These are phyloP conservation scores for Pachysandra terminalis DNA, from an alignment of 164 flowering plant species.

Conservation along the genomic window DNA sequence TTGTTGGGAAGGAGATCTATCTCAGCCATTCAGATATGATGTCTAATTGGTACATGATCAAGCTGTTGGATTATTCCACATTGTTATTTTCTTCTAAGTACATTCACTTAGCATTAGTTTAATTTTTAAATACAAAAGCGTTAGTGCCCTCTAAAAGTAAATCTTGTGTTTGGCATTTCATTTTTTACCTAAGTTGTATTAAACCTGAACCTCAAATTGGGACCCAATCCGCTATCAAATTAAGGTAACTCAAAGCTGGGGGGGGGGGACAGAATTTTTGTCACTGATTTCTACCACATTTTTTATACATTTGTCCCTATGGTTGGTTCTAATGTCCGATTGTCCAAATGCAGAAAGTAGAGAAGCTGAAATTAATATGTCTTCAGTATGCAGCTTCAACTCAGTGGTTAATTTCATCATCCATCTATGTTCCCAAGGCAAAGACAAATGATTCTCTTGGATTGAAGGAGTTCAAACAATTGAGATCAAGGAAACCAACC, in stretches of 20 bases:
- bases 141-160: too few species aligned
- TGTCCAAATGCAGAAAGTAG: conserved; percentile 69
- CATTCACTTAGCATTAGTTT: too few species aligned
- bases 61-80: too few species aligned
- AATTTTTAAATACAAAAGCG: too few species aligned
- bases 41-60: too few species aligned
- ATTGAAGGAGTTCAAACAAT: conserved; percentile 28
- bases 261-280: too few species aligned
- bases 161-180: too few species aligned
- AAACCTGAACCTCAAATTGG: neutral
- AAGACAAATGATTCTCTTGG: conserved; percentile 25
- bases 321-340: conserved; percentile 12
- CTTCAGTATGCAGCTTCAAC: conserved; percentile 89
- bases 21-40: too few species aligned
- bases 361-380: conserved; percentile 75
- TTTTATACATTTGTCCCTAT: neutral
- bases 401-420: conserved; percentile 81
- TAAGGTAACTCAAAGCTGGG: too few species aligned
- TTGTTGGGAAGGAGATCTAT: too few species aligned
- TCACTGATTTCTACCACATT: neutral
- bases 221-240: too few species aligned
- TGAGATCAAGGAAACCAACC: conserved; percentile 39
- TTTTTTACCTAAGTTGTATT: neutral
- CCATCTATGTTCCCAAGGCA: conserved; percentile 45
- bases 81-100: too few species aligned